Conservation (phyloP, 2,329 filamentous ascomycete genomes). For the Cyphellophora attinorum region DNA sequence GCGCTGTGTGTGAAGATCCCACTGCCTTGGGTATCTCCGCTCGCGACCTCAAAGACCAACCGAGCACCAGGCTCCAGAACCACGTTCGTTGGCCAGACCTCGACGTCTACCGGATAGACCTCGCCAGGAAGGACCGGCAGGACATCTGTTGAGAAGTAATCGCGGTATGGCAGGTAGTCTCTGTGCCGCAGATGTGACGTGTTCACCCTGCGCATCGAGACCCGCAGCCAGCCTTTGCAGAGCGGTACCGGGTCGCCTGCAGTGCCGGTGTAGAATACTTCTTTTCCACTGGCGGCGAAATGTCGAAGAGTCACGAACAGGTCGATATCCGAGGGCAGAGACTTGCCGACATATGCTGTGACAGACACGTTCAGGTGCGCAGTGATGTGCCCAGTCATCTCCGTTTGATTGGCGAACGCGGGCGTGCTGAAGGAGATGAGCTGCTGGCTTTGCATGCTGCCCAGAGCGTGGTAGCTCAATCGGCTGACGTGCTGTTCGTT, state of each 20-base stretch:
- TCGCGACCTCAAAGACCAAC: conserved; percentile 23
- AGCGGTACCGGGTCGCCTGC: conserved; percentile 46
- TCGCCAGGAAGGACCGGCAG: conserved; percentile 39
- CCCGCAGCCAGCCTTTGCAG: conserved; percentile 46
- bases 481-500: conserved; percentile 24
- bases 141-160: conserved; percentile 41
- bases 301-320: conserved; percentile 47
- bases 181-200: conserved; percentile 33
- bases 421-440: conserved; percentile 48
- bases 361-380: conserved; percentile 56
- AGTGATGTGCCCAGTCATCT: conserved; percentile 59
- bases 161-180: conserved; percentile 37
- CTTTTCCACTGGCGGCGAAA: conserved; percentile 39
- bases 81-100: conserved; percentile 30
- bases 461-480: conserved; percentile 51
- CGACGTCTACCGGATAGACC: conserved; percentile 42
- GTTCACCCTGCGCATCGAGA: conserved; percentile 41
- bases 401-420: conserved; percentile 53
- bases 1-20: conserved; percentile 36
- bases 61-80: conserved; percentile 24
- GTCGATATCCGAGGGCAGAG: conserved; percentile 42
- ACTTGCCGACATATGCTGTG: conserved; percentile 26
- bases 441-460: conserved; percentile 45
- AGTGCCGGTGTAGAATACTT: conserved; percentile 47
- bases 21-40: conserved; percentile 42